Base-by-base conservation (phyloP, 2,329 filamentous ascomycete species). In the Ophiocordyceps unilateralis region DNA sequence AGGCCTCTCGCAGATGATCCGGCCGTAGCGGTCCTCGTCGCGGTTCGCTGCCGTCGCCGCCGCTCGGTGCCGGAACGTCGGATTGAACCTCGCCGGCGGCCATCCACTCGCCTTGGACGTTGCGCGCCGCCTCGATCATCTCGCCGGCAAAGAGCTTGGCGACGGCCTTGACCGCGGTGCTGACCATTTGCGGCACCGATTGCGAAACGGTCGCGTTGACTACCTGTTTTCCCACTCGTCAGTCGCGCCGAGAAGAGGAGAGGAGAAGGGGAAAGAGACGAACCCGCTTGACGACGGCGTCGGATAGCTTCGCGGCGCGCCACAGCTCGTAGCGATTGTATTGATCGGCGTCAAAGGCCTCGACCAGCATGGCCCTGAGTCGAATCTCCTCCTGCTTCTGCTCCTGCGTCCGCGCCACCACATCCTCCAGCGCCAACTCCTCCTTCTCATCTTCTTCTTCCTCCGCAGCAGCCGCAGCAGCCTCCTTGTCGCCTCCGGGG, bases 121-220 rank as follows among this genome's bases (percentile, higher is more conserved):
- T 70, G 42, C 81, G 71, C 10, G 83, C 82, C 41, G 70, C 65
- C 56, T 86, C 82, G 48, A 88, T 80, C 40, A 89, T 68, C 48
- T 86, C 79, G 42, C 81, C 83, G 4, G 83, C 73, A 56, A 84
- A 87, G 47, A 84, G 69, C 60, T 89, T 89, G 40, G 80, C 77
- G 19, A 84, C 81, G 0, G 79, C 76, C 41, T 78, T 79, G 54
- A 88, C 80, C n/a, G 81, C 79, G 20, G 81, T 76, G 47, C 83
- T 78, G 41, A 87, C 80, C 51, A 75, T 81, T 19, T 74, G 69
- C 0, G 81, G 81, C 0, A 85, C 83, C 2, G 81, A 86, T 56
- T 88, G 83, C 0, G 81, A 85, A 9, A 87, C 78, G 2, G 83
- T 85, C 45, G 83, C 81, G 54, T 88, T 89, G 55, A 86, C 79